A percentile compares a stretch with the other conserved stretches of the same genome.
These are phyloP conservation scores for Aciculoconidium aculeatum DNA, from an alignment of 805 yeast species.

Conservation along the genomic window DNA sequence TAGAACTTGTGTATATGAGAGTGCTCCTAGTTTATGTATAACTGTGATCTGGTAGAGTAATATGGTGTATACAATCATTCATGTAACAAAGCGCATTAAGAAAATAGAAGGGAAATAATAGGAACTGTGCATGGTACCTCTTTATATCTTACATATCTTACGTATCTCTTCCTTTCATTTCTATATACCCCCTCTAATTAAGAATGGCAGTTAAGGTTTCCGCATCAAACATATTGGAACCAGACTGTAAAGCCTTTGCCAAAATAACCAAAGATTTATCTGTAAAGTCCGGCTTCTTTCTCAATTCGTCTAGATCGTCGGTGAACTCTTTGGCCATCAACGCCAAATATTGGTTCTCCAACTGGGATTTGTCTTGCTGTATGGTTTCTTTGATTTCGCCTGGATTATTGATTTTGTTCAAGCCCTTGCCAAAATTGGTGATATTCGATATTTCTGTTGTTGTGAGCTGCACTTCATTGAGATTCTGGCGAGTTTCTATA, in stretches of 20 bases:
- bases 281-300: slow-evolving; percentile 59
- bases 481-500: slow-evolving; percentile 13
- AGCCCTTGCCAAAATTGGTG: slow-evolving; percentile 10
- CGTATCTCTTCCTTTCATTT: too few relatives aligned
- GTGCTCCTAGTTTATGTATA: too few relatives aligned
- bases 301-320: slow-evolving; percentile 53
- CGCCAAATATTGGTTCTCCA: slow-evolving; percentile 47
- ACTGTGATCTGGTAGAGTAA: too few relatives aligned
- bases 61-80: too few relatives aligned
- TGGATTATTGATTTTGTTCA: slow-evolving; percentile 8
- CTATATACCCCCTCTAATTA: too few relatives aligned
- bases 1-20: too few relatives aligned
- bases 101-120: too few relatives aligned
- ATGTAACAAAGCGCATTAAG: too few relatives aligned
- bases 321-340: slow-evolving; percentile 55
- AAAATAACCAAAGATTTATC: slow-evolving; percentile 50
- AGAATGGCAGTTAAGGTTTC: slow-evolving; percentile 37
- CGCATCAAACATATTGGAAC: slow-evolving; percentile 53
- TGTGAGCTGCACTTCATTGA: slow-evolving; percentile 22
- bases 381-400: slow-evolving; percentile 17
- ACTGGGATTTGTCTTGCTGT: slow-evolving; percentile 25
- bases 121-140: too few relatives aligned
- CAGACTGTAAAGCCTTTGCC: slow-evolving; percentile 54
- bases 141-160: too few relatives aligned
- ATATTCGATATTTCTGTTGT: slow-evolving; percentile 14